Evolutionary conservation across 2,329 filamentous ascomycete species (phyloP).

Genomic region (Seiridium unicorne): DNA sequence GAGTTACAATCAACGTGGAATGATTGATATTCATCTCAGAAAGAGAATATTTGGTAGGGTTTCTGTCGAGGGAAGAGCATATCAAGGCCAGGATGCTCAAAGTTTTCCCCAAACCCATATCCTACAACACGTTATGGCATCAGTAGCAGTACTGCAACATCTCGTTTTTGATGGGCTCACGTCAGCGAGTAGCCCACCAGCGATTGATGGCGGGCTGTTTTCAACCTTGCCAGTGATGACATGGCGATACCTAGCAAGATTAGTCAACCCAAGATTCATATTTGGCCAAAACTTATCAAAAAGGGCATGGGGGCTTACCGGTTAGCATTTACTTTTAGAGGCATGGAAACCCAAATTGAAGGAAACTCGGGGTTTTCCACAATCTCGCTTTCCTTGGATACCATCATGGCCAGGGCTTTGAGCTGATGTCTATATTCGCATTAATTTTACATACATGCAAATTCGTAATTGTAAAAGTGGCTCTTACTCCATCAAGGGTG

Average conservation of each 20-base stretch:
- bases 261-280: background rate
- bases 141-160: background rate
- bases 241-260: background rate
- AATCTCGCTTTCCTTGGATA: background rate
- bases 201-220: background rate
- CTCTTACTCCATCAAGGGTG: background rate
- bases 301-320: background rate
- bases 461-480: background rate
- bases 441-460: background rate
- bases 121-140: background rate
- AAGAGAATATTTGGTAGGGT: too few species aligned
- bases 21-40: background rate
- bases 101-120: conserved; percentile 4
- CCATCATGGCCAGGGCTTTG: background rate
- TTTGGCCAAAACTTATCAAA: background rate
- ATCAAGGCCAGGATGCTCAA: background rate
- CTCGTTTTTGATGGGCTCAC: background rate
- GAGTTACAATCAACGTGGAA: background rate
- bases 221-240: background rate
- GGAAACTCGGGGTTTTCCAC: background rate
- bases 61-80: background rate
- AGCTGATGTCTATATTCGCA: background rate
- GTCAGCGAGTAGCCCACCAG: conserved; percentile 2
- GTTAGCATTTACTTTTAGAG: background rate
- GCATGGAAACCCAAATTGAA: background rate